Percentiles rank a stretch among this genome's conserved stretches.
phyloP scores from a whole-genome alignment of 75 land plant species.

The Sequoia sempervirens region DNA sequence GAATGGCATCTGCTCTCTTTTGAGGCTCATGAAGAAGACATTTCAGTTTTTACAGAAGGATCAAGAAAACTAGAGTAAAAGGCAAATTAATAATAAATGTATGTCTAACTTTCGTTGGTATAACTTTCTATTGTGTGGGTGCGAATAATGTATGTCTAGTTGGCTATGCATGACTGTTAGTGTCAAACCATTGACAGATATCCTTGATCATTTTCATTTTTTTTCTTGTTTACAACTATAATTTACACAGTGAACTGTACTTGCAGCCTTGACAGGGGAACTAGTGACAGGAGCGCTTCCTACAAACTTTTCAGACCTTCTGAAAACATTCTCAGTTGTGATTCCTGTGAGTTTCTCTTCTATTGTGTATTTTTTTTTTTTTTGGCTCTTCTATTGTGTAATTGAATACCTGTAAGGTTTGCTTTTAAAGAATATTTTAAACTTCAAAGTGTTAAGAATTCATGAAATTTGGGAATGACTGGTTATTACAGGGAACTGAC shows the following conservation, averaged over 20 bases:
- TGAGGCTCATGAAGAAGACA: background rate
- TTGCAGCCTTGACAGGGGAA: constrained; percentile 31
- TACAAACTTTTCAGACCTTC: constrained; percentile 26
- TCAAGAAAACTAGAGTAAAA: background rate
- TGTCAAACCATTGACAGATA: background rate
- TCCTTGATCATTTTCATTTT: background rate
- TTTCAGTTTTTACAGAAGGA: background rate
- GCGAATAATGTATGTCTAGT: background rate
- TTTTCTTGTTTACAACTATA: background rate
- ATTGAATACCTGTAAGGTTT: background rate
- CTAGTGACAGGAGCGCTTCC: constrained; percentile 20
- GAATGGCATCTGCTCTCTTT: background rate
- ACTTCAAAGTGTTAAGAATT: background rate
- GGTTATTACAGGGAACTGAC: constrained; percentile 52
- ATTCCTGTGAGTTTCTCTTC: constrained; percentile 32
- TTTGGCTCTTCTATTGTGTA: too few species aligned
- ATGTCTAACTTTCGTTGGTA: background rate
- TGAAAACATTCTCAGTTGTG: constrained; percentile 21
- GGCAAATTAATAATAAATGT: background rate
- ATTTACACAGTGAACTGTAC: background rate
- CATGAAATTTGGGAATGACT: background rate
- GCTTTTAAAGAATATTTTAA: background rate
- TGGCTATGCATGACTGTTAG: background rate
- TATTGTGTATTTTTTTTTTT: too few species aligned
- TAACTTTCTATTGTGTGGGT: background rate